Base-by-base conservation (phyloP, 2,329 filamentous ascomycete genomes). In the Fusarium sterilihyphosum region DNA sequence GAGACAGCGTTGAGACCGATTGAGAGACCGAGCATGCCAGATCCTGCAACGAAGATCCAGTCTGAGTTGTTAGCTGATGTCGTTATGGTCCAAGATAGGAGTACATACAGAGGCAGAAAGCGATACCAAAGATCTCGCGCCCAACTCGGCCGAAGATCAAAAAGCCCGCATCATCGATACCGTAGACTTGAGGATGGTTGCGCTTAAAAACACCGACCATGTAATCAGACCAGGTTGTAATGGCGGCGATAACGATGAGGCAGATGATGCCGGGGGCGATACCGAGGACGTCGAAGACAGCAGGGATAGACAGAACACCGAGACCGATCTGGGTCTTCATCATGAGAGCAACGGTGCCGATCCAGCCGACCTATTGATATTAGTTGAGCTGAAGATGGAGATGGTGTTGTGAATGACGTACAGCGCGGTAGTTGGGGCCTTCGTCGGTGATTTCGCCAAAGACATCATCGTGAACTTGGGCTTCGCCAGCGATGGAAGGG, bases 201-300 rank as follows among this genome's bases (percentile, higher is more conserved):
- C 86, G 75, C 76, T 89, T 89, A 79, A 89, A 89, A 11, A 81
- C 78, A 18, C 86, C 86, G 12, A 88, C 80, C 37, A 87, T 85
- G 68, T 85, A 87, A 65, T 83, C 82, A 9, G 85, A 86, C 86
- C 86, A 88, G 0, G 84, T 86, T 0, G 85, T 87, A 71, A 87
- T 86, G 31, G 46, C 70, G 5, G 81, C 85, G 50, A 88, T 83
- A 12, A 76, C 63, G 5, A 82, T 56, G 8, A 88, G 79, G 46
- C 83, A 82, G 35, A 88, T 84, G 16, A 87, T 77, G 18, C 86
- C 86, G 1, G 86, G 86, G 14, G 87, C 80, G 41, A 88, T 80
- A 13, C 86, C 86, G 12, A 88, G 80, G 7, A 80, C 80, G 65
- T 88, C 80, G 68, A 87, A 86, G 1, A 83, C 82, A 9, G 79